phyloP scores from a whole-genome alignment of 345 rosid species.

The Stellera chamaejasme region DNA sequence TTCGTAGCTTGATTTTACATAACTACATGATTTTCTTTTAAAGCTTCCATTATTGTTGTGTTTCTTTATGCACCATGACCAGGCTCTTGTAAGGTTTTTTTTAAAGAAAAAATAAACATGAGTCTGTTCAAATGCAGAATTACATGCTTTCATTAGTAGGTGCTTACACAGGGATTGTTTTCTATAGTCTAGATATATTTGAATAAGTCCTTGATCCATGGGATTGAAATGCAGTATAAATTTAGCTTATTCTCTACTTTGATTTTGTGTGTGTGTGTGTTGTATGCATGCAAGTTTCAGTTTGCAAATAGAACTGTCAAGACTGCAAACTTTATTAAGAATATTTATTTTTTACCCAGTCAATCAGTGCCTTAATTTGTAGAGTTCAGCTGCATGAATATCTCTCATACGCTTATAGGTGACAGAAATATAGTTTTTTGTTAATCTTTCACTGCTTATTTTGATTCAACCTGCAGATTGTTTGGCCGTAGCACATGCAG shows the following conservation, averaged over 20 bases:
- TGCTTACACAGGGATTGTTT: too few relatives aligned
- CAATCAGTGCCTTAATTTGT: background rate
- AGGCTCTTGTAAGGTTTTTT: background rate
- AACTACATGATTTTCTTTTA: background rate
- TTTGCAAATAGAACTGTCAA: too few relatives aligned
- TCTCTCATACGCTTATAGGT: background rate
- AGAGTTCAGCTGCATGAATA: background rate
- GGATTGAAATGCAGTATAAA: too few relatives aligned
- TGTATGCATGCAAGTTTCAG: too few relatives aligned
- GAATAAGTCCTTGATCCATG: too few relatives aligned
- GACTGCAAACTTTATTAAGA: too few relatives aligned
- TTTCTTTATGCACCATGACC: background rate
- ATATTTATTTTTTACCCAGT: too few relatives aligned
- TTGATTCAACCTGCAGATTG: conserved; percentile 50
- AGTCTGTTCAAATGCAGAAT: too few relatives aligned
- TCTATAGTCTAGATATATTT: too few relatives aligned
- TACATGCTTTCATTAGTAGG: too few relatives aligned
- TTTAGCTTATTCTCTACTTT: too few relatives aligned
- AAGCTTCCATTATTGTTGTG: background rate
- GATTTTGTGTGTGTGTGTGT: too few relatives aligned
- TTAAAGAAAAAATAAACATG: background rate
- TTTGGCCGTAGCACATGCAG: conserved; percentile 79
- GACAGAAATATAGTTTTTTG: background rate
- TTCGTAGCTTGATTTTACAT: background rate
- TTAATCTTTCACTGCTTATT: conserved; percentile 7